Percentiles rank a stretch among this genome's conserved stretches.
These are phyloP conservation scores for Lepiota venenata DNA, from an alignment of 768 basidiomycete genomes.

Conservation along the genomic window DNA sequence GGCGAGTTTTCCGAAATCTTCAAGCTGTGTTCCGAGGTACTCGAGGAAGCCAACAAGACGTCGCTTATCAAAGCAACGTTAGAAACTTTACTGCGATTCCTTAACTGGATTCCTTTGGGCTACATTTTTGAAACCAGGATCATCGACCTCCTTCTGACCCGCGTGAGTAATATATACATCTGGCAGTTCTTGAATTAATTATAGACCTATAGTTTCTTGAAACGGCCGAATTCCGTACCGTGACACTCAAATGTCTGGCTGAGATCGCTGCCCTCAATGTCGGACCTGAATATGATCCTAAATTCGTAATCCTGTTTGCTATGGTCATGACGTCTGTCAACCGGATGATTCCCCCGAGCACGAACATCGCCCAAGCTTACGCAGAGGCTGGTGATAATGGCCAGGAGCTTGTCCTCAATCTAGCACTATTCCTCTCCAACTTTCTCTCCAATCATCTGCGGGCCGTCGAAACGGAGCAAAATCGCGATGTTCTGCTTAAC, in stretches of 20 bases:
- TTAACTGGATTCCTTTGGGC: conserved; percentile 99
- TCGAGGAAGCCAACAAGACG: conserved; percentile 96
- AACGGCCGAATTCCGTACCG: conserved; percentile 94
- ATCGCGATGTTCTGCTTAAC: conserved; percentile 92
- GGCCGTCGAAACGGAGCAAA: conserved; percentile 87
- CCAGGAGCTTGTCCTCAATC: conserved; percentile 95
- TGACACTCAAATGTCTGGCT: conserved; percentile 93
- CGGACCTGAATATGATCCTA: conserved; percentile 94
- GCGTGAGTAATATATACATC: conserved; percentile 51
- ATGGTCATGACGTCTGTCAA: conserved; percentile 98
- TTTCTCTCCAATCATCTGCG: conserved; percentile 93
- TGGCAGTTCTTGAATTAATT: too few species aligned
- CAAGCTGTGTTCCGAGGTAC: conserved; percentile 93
- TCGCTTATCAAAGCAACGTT: conserved; percentile 92
- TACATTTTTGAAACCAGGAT: conserved; percentile 99
- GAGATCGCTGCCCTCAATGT: conserved; percentile 96
- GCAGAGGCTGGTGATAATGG: conserved; percentile 85
- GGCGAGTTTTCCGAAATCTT: conserved; percentile 97
- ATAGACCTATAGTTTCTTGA: conserved; percentile 75
- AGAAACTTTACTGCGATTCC: conserved; percentile 91
- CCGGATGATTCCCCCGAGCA: conserved; percentile 93
- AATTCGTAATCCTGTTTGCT: conserved; percentile 96
- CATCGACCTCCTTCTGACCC: conserved; percentile 87
- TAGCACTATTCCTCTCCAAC: conserved; percentile 96
- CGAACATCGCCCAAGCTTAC: conserved; percentile 93